Evolutionary conservation across 441 rosid species (phyloP).

Genomic region (Adansonia grandidieri): DNA sequence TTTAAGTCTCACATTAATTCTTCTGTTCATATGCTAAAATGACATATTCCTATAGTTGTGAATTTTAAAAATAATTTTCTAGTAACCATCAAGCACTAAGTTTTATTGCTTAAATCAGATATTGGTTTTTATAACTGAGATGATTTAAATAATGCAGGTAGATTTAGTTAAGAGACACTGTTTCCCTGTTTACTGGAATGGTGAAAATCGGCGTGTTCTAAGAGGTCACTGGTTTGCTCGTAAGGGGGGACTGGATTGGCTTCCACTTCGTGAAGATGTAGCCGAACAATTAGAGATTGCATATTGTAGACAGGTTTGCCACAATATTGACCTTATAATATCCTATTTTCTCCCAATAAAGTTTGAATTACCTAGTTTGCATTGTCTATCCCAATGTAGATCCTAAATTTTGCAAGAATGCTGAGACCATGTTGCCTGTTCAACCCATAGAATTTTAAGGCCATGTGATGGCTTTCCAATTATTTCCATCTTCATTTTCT

Average conservation of each 20-base stretch:
- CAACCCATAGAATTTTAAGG: conserved; percentile 12
- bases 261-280: conserved; percentile 92
- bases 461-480: not conserved
- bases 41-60: not conserved
- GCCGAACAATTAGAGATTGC: conserved; percentile 95
- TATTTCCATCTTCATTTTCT: not conserved
- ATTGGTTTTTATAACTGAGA: conserved; percentile 13
- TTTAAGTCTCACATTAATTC: not conserved
- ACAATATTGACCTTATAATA: not conserved
- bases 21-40: not conserved
- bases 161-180: conserved; percentile 85
- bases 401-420: not conserved
- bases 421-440: not conserved
- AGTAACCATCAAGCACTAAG: not conserved
- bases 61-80: conserved; percentile 5
- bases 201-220: conserved; percentile 93
- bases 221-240: conserved; percentile 99
- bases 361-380: not conserved
- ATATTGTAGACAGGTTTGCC: conserved; percentile 70
- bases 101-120: not conserved
- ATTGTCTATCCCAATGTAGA: not conserved
- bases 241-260: conserved; percentile 94
- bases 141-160: conserved; percentile 58
- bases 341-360: conserved; percentile 16
- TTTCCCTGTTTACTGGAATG: conserved; percentile 97